Base-by-base conservation (phyloP, 2,329 filamentous ascomycete genomes). In the Colletotrichum cereale region DNA sequence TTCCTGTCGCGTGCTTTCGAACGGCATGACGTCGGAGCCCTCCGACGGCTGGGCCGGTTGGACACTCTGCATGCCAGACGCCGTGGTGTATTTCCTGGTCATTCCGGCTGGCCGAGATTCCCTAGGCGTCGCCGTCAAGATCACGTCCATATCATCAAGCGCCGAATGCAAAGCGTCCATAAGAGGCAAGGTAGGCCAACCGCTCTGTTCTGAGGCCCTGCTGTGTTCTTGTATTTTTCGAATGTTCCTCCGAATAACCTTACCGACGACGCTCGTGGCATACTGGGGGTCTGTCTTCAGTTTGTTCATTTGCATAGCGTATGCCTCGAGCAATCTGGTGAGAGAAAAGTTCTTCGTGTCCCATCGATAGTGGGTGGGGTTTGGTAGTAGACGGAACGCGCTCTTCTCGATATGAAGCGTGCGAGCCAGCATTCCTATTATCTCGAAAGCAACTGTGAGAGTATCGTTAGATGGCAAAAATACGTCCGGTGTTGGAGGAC, bases 381-480 rank as follows among this genome's bases (percentile, higher is more conserved):
- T 90, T 0, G 88, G 88, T 1, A 90, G 80, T 77, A 85, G 84
- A 2, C 86, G 86, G 72, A 86, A 90, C 67, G 80, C 82, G 60
- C 82, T 88, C 56, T 85, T 78, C 7, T 80, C 79, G 29, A 88
- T 84, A 63, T 88, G 86, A 29, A 89, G 80, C 0, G 83, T 84
- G 34, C 83, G 82, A 55, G 84, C 83, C 1, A 90, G 78, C 88
- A 90, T 90, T n/a, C 87, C 88, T 2, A 89, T 76, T 0, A 90
- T 82, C 75, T 90, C 88, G 62, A 90, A 90, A 0, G 86, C 83
- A 0, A 90, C 87, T 88, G 26, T 60, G n/a, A 8, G 21, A 34
- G 11, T n/a, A 5, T 11, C 1, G 34, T 60, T 31, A 62, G 47
- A 38, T 8, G 21, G 8, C 10, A 8, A 18, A 36, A 31, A 2